Evolutionary conservation across 2,329 filamentous ascomycete species (phyloP), one percentile per base, ranked within the genome.

Genomic region (Fusarium albidum): DNA sequence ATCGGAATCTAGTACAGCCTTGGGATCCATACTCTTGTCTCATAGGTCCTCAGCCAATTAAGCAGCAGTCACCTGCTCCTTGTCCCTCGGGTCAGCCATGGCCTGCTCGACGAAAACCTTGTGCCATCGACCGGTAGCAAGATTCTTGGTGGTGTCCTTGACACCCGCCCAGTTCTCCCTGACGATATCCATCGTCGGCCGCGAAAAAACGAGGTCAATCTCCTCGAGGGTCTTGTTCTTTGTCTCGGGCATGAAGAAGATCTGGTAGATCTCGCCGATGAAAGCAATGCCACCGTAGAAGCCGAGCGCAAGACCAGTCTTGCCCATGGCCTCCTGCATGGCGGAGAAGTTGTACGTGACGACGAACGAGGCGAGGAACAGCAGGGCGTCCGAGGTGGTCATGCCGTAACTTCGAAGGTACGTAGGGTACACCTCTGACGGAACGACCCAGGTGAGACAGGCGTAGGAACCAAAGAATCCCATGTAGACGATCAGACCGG

Each of bases 271-370:
- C 82, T 86, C 89, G 11, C 87, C 88, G 0, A 91, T 9, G 1
- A 88, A 79, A 0, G 88, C 88, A 47, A 91, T 90, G 13, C 88
- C 88, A 5, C 88, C 88, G 69, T 90, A 91, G 73, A 91, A 91
- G 3, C 88, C 88, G 0, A 91, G 79, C 0, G 83, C 78, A 1
- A 91, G 76, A 9, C 88, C 88, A 2, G 86, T 89, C 28, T 74
- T 77, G 8, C 79, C 82, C 81, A 91, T 88, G n/a, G 83, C 82
- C 0, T 81, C 69, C 70, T 88, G 83, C 88, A 91, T 91, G 9
- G 79, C 78, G 0, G 81, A 80, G 73, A 91, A 91, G 78, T 90
- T 90, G 78, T 90, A 91, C 9, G 88, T 91, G 44, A 91, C 86
- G 62, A 90, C 79, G 75, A 90, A 91, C 3, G 85, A 88, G 45